Percentiles rank a stretch among this genome's conserved stretches.
Evolutionary conservation across 179 eudicot genomes (phyloP).

Genomic region (Silene vulgaris): DNA sequence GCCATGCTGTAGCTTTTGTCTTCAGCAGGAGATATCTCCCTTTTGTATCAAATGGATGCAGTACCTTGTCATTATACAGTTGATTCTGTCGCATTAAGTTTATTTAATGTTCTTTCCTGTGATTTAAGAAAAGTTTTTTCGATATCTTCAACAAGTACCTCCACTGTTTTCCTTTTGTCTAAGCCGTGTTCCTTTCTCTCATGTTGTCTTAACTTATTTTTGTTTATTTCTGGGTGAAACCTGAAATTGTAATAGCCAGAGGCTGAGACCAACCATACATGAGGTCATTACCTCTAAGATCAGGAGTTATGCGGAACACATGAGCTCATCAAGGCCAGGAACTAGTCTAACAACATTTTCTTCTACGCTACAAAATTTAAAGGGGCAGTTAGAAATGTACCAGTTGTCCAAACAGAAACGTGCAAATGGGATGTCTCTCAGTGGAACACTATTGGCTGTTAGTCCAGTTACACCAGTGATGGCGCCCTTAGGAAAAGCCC

Average conservation of each 20-base stretch:
- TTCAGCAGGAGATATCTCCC: too few relatives aligned
- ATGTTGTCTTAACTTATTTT: constrained; percentile 11
- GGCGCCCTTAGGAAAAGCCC: constrained; percentile 92
- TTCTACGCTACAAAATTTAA: constrained; percentile 56
- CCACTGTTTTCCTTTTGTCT: too few relatives aligned
- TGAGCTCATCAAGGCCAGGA: constrained; percentile 52
- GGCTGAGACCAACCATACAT: constrained; percentile 86
- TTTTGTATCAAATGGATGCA: too few relatives aligned
- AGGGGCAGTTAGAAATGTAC: constrained; percentile 68
- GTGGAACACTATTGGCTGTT: constrained; percentile 68
- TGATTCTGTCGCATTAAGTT: too few relatives aligned
- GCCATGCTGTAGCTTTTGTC: too few relatives aligned
- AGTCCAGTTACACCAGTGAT: constrained; percentile 94
- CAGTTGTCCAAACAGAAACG: constrained; percentile 70
- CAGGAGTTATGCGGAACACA: constrained; percentile 61
- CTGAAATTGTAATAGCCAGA: constrained; percentile 58
- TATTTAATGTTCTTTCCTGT: not conserved
- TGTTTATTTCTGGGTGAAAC: constrained; percentile 3
- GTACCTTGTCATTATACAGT: too few relatives aligned
- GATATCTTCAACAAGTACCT: too few relatives aligned
- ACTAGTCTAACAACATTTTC: constrained; percentile 51
- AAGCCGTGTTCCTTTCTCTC: not conserved
- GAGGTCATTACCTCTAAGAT: constrained; percentile 77
- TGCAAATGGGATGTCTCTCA: constrained; percentile 58
- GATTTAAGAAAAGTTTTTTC: not conserved